These are phyloP conservation scores for Cyclotella sp. DNA, from an alignment of 108 stramenopile genomes.

Conservation along the genomic window DNA sequence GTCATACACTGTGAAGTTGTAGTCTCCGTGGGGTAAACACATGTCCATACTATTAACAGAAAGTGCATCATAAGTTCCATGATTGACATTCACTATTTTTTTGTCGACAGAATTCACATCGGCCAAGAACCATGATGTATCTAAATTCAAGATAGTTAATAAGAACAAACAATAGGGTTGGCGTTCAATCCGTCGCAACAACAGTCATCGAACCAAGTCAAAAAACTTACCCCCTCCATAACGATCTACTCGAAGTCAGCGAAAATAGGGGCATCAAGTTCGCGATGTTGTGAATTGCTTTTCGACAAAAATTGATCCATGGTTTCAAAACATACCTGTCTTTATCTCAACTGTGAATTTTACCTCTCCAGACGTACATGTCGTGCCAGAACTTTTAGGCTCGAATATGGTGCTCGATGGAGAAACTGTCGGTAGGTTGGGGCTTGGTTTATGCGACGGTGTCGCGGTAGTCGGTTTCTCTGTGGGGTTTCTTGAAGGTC, in stretches of 20 bases:
- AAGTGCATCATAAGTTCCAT: slow-evolving; percentile 23
- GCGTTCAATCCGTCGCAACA: background rate
- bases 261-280: background rate
- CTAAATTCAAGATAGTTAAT: background rate
- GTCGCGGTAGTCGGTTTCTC: background rate
- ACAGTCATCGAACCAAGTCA: background rate
- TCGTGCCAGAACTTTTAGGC: slow-evolving; percentile 7
- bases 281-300: background rate
- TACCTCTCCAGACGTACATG: slow-evolving; percentile 11
- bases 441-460: background rate
- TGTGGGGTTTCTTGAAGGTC: slow-evolving; percentile 3
- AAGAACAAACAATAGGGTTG: background rate
- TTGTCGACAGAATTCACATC: slow-evolving; percentile 2
- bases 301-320: background rate
- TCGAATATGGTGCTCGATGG: background rate
- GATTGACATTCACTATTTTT: slow-evolving; percentile 30
- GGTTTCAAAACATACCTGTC: slow-evolving; percentile 28
- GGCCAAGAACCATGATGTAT: slow-evolving; percentile 42
- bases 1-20: slow-evolving; percentile 49
- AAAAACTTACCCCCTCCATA: slow-evolving; percentile 2
- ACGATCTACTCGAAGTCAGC: background rate
- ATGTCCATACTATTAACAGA: slow-evolving; percentile 18
- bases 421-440: background rate
- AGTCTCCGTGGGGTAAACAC: slow-evolving; percentile 27
- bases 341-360: slow-evolving; percentile 47